Base-by-base conservation (phyloP, 768 basidiomycete genomes). In the Tulasnella calospora region DNA sequence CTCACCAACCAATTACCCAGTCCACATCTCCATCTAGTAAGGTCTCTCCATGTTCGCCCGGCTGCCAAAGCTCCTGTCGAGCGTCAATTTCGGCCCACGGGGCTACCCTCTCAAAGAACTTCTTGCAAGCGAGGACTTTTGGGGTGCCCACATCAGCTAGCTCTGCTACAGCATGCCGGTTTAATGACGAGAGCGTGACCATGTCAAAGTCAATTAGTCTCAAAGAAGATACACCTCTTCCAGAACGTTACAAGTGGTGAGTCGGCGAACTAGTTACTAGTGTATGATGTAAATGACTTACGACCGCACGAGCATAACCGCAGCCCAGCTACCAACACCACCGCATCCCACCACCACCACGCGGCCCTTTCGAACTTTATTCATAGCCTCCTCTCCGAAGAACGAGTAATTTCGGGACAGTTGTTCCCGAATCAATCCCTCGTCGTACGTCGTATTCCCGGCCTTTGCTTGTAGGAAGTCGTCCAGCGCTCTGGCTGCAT, bases 321-420 rank as follows among this genome's bases (percentile, higher is more conserved):
- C 95, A 47, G 91, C 93, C 94, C 95, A 97, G 82, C 94, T 96
- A 0, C 98, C 98, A 0, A 99, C 98, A 2, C 98, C 97, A 78
- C 98, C 98, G 81, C 96, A 95, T 8, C 98, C 98, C 3, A 99
- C 92, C 27, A 99, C 86, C 23, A 94, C 95, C 0, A 98, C 96
- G 6, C 87, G 89, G 17, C 90, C 89, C 12, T 86, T 82, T 74
- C 98, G 88, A 74, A 99, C 88, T 82, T 89, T 91, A 13, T 85
- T 83, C 94, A 98, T 97, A 55, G 90, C 90, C 46, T 95, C 93
- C 41, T 96, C 93, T 0, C 95, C 95, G 75, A 99, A 92, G 85
- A 99, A 98, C 12, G 93, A 91, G 82, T 97, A 98, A 85, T 98
- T 98, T 57, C 98, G 86, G 4, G 97, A 92, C 70, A 99, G 88